Evolutionary conservation across 768 basidiomycete species (phyloP).

Genomic region (Neoboletus subvelutipes): DNA sequence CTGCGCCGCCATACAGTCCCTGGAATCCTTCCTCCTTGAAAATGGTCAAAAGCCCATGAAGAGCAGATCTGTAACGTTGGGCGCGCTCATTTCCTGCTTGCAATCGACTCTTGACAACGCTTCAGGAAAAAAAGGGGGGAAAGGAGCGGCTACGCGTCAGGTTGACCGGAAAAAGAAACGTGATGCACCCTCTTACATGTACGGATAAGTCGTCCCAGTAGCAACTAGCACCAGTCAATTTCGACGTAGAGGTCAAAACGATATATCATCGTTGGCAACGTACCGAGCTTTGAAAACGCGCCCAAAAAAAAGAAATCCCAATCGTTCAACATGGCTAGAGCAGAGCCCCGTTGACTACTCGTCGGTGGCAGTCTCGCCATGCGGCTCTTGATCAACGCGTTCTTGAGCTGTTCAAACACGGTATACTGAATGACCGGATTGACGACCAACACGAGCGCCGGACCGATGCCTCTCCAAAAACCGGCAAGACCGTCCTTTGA

Average conservation of each 20-base stretch:
- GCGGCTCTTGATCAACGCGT: conserved; percentile 64
- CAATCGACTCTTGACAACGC: conserved; percentile 74
- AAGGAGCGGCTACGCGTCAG: background rate
- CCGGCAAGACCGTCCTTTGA: conserved; percentile 71
- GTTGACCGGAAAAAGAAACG: background rate
- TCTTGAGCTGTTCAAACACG: conserved; percentile 92
- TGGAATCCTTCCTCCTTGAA: conserved; percentile 73
- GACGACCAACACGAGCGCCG: conserved; percentile 88
- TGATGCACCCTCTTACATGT: conserved; percentile 49
- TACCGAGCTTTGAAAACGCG: conserved; percentile 87
- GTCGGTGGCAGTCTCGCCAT: conserved; percentile 52
- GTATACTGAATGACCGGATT: conserved; percentile 97
- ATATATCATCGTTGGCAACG: conserved; percentile 11
- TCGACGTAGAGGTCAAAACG: background rate
- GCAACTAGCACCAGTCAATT: conserved; percentile 37
- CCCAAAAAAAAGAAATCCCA: conserved; percentile 95
- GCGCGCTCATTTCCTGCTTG: conserved; percentile 73
- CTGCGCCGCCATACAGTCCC: conserved; percentile 85
- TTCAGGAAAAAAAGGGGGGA: conserved; percentile 12
- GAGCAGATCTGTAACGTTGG: conserved; percentile 68
- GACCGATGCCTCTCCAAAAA: conserved; percentile 91
- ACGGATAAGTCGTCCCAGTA: conserved; percentile 67
- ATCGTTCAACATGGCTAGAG: conserved; percentile 62
- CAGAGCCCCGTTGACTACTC: conserved; percentile 39
- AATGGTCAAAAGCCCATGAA: conserved; percentile 78